These are phyloP conservation scores for Talaromyces sp. DNA, from an alignment of 2,329 filamentous ascomycete species.

Conservation along the genomic window DNA sequence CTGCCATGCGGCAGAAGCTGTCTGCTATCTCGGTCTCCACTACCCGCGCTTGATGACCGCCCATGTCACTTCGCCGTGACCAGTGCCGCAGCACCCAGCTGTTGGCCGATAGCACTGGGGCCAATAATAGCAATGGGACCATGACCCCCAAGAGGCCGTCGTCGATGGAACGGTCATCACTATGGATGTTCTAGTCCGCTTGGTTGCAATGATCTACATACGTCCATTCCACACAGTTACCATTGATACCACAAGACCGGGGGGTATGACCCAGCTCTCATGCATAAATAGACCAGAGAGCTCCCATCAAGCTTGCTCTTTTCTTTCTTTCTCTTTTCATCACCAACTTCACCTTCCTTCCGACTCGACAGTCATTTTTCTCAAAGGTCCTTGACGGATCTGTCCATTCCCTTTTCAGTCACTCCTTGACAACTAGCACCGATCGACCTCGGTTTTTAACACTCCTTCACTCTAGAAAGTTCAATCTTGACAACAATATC, in stretches of 20 bases:
- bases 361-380: background rate
- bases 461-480: background rate
- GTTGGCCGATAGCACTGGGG: background rate
- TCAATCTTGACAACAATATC: background rate
- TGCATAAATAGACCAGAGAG: slow-evolving; percentile 7
- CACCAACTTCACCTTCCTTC: slow-evolving; percentile 1
- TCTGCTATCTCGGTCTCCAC: background rate
- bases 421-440: slow-evolving; percentile 5
- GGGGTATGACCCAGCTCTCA: background rate
- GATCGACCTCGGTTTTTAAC: slow-evolving; percentile 8
- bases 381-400: slow-evolving; percentile 12
- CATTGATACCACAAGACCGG: background rate
- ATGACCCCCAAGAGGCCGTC: background rate
- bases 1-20: background rate
- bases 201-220: background rate
- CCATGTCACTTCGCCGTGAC: background rate
- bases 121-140: background rate
- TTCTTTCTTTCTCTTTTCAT: slow-evolving; percentile 1
- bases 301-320: background rate
- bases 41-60: background rate
- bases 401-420: slow-evolving; percentile 10
- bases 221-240: background rate
- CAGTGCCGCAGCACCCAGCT: background rate
- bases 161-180: background rate
- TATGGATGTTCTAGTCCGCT: background rate